A percentile compares a stretch with the other conserved stretches of the same genome.
Evolutionary conservation across 257 asterid genomes (phyloP).

Genomic region (Echium plantagineum): DNA sequence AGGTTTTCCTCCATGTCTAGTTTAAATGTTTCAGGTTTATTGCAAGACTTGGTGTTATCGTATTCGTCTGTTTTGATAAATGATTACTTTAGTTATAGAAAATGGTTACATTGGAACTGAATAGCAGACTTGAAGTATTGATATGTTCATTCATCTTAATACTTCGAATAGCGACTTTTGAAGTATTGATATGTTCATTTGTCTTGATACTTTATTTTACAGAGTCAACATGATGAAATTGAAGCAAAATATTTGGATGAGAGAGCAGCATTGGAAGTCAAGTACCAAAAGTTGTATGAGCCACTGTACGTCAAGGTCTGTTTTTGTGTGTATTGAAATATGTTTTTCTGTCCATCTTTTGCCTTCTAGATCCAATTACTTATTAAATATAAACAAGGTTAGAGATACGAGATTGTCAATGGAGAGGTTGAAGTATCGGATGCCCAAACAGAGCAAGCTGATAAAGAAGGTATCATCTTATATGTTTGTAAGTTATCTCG

Average conservation of each 20-base stretch:
- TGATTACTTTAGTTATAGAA: too few relatives aligned
- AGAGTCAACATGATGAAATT: constrained; percentile 24
- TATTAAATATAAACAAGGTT: constrained; percentile 3
- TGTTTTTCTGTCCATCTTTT: neutral
- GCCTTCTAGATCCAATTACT: neutral
- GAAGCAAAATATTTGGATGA: constrained; percentile 26
- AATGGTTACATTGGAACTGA: too few relatives aligned
- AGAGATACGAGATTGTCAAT: constrained; percentile 28
- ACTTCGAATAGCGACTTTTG: too few relatives aligned
- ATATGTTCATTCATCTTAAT: too few relatives aligned
- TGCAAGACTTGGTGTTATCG: too few relatives aligned
- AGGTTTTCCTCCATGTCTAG: too few relatives aligned
- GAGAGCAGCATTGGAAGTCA: constrained; percentile 33
- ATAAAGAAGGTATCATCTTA: constrained; percentile 4
- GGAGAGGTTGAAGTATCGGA: constrained; percentile 23
- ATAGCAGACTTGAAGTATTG: too few relatives aligned
- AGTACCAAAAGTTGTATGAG: constrained; percentile 27
- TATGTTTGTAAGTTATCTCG: neutral
- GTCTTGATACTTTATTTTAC: neutral
- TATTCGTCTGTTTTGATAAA: too few relatives aligned
- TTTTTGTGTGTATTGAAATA: neutral
- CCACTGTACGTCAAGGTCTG: constrained; percentile 25
- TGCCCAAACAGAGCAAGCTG: constrained; percentile 7
- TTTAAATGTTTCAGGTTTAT: too few relatives aligned
- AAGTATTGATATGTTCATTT: neutral